Conservation (phyloP, 768 basidiomycete genomes). For the Boletus pseudo-olivaceus region DNA sequence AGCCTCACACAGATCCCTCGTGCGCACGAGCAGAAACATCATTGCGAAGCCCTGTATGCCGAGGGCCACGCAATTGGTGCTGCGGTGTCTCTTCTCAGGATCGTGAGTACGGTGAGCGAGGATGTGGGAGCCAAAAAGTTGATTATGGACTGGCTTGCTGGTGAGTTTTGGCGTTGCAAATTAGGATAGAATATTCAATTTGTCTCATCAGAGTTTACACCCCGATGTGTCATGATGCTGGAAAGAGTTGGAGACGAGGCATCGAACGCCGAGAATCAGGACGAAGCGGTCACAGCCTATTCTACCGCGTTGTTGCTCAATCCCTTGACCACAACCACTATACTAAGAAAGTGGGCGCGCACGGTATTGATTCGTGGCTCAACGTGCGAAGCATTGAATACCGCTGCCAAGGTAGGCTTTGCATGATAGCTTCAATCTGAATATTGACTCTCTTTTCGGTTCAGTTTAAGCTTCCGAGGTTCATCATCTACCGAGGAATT, state of each 20-base stretch:
- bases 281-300: neutral
- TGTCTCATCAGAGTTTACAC: neutral
- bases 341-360: neutral
- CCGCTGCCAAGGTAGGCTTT: no score
- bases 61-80: neutral
- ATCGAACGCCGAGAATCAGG: neutral
- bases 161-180: neutral
- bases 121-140: neutral
- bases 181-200: neutral
- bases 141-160: neutral
- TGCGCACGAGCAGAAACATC: conserved; percentile 1
- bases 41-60: conserved; percentile 2
- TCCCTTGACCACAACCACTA: neutral
- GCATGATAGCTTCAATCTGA: neutral
- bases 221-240: neutral
- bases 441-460: neutral
- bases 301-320: neutral
- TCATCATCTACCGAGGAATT: neutral
- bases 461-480: conserved; percentile 4
- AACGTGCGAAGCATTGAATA: no score
- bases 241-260: neutral
- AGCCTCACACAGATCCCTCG: neutral
- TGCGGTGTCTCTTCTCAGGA: neutral
- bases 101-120: neutral
- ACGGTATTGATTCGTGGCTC: neutral